A percentile compares a stretch with the other conserved stretches of the same genome.
These are phyloP conservation scores for Aspergillus wentii DNA, from an alignment of 495 filamentous ascomycete genomes.

Conservation along the genomic window DNA sequence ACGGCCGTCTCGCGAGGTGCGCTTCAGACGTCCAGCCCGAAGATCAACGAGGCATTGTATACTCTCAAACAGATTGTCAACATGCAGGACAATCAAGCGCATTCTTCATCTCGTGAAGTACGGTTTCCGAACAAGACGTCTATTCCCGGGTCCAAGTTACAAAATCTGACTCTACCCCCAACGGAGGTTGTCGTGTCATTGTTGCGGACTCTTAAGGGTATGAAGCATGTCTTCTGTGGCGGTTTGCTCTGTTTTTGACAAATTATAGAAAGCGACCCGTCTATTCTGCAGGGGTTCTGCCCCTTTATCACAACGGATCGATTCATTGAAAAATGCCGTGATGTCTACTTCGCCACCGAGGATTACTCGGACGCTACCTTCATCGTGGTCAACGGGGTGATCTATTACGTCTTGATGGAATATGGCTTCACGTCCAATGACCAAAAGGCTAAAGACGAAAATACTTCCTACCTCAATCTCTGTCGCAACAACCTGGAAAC, in stretches of 20 bases:
- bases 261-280: conserved; percentile 21
- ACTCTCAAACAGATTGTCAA: conserved; percentile 53
- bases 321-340: conserved; percentile 54
- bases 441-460: conserved; percentile 20
- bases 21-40: conserved; percentile 41
- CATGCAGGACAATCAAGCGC: conserved; percentile 39
- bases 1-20: conserved; percentile 52
- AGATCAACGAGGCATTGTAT: conserved; percentile 52
- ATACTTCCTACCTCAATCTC: conserved; percentile 32
- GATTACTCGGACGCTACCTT: conserved; percentile 51
- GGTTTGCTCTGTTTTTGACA: no score
- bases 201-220: conserved; percentile 47
- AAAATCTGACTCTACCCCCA: conserved; percentile 52
- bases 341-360: conserved; percentile 55
- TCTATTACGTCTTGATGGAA: conserved; percentile 55
- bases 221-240: no score
- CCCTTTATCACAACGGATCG: conserved; percentile 44
- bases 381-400: conserved; percentile 49
- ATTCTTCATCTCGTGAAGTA: conserved; percentile 30
- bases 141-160: conserved; percentile 33
- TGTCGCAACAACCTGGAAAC: conserved; percentile 57
- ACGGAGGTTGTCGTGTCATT: conserved; percentile 44
- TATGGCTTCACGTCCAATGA: conserved; percentile 30
- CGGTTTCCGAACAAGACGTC: conserved; percentile 39
- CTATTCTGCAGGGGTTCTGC: conserved; percentile 23